A percentile compares a stretch with the other conserved stretches of the same genome.
These are phyloP conservation scores for Moesziomyces sp. DNA, from an alignment of 1,284 basidiomycete species.

Conservation along the genomic window DNA sequence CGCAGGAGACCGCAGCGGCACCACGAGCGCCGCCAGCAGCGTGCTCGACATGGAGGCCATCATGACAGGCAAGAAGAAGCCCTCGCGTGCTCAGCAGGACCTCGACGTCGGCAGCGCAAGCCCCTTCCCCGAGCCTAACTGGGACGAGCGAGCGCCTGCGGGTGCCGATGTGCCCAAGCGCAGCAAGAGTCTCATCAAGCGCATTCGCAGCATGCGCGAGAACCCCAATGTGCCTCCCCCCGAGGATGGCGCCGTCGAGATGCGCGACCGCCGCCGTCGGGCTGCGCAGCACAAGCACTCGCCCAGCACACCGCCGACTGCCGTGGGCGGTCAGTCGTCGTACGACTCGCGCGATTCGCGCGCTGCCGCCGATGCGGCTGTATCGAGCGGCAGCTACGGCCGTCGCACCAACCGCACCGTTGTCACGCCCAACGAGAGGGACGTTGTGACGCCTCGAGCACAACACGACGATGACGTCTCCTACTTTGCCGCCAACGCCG, in stretches of 20 bases:
- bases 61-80: constrained; percentile 57
- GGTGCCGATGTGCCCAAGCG: constrained; percentile 46
- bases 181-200: constrained; percentile 59
- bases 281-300: constrained; percentile 49
- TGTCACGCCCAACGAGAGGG: constrained; percentile 26
- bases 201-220: constrained; percentile 58
- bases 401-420: constrained; percentile 18
- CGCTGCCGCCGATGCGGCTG: constrained; percentile 24
- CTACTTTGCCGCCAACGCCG: constrained; percentile 26
- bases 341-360: constrained; percentile 36
- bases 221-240: constrained; percentile 59
- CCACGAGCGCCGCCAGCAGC: constrained; percentile 52
- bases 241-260: constrained; percentile 41
- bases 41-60: constrained; percentile 64
- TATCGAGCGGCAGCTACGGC: constrained; percentile 28
- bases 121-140: constrained; percentile 58
- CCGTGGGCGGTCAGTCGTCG: constrained; percentile 2
- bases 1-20: constrained; percentile 41
- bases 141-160: constrained; percentile 14
- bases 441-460: constrained; percentile 32
- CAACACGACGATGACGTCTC: constrained; percentile 14
- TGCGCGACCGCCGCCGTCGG: constrained; percentile 31
- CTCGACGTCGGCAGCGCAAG: constrained; percentile 48
- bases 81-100: constrained; percentile 16
- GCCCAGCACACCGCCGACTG: constrained; percentile 47